phyloP scores from a whole-genome alignment of 306 rosid genomes.

The Lithocarpus polystachyus region DNA sequence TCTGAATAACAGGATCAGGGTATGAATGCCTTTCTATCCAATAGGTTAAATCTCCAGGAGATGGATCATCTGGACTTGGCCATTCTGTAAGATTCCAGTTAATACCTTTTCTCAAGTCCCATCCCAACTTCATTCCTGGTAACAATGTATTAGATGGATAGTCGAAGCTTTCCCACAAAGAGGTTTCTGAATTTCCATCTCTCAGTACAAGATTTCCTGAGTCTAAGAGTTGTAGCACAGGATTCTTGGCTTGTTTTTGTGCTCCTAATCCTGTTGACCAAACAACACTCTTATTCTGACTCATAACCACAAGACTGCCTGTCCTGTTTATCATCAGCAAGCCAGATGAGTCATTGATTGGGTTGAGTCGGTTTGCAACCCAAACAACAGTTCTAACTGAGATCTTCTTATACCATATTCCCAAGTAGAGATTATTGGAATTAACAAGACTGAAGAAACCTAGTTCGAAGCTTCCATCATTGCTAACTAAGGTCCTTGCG shows the following conservation, averaged over 20 bases:
- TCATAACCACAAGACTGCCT: slow-evolving; percentile 19
- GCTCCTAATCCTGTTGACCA: slow-evolving; percentile 33
- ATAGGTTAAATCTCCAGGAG: slow-evolving; percentile 40
- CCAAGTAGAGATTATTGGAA: slow-evolving; percentile 29
- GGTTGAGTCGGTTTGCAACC: slow-evolving; percentile 57
- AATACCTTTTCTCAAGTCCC: slow-evolving; percentile 38
- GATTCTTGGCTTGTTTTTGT: slow-evolving; percentile 15
- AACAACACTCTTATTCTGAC: slow-evolving; percentile 10
- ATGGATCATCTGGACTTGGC: slow-evolving; percentile 47
- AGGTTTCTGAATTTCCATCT: slow-evolving; percentile 22
- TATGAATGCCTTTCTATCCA: slow-evolving; percentile 25
- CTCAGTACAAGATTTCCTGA: slow-evolving; percentile 51
- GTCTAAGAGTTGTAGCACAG: slow-evolving; percentile 34
- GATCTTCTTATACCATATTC: slow-evolving; percentile 46
- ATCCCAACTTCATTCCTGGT: slow-evolving; percentile 59
- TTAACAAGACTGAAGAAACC: slow-evolving; percentile 36
- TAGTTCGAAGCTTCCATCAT: slow-evolving; percentile 24
- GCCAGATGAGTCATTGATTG: slow-evolving; percentile 37
- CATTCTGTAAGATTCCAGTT: slow-evolving; percentile 34
- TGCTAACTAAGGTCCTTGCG: slow-evolving; percentile 18
- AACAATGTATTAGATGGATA: slow-evolving; percentile 54
- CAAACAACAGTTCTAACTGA: slow-evolving; percentile 39
- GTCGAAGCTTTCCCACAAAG: slow-evolving; percentile 65
- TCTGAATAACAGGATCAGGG: slow-evolving; percentile 37
- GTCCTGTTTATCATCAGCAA: slow-evolving; percentile 18